Base-by-base conservation (phyloP, 768 basidiomycete species). In the Naganishia vishniacii region DNA sequence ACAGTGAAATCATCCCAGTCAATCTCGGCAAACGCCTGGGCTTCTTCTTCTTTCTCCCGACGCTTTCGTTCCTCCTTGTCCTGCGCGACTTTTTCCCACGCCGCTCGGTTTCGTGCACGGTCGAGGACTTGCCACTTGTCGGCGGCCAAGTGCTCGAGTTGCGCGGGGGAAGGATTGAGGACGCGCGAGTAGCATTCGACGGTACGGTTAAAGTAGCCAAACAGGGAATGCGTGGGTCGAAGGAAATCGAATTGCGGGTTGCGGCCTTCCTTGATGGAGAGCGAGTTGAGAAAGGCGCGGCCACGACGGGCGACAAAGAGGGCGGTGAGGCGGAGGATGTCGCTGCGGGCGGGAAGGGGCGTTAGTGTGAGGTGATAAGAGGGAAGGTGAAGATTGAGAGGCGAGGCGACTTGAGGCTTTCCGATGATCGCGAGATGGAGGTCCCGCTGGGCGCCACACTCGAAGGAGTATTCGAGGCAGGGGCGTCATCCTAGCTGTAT, bases 191-290 rank as follows among this genome's bases (percentile, higher is more conserved):
- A 98, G 76, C 94, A 91, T 72, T 97, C 92, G 69, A 97, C 91
- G 78, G 98, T 84, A 71, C 89, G 86, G 78, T 98, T 97, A 81
- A 98, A 99, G 79, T 89, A 93, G 44, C 88, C 87, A 72, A 93
- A 98, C 34, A 99, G 85, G 6, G 94, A 95, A 75, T 98, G 94
- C 1, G 86, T 91, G 11, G 94, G 95, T 45, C 91, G 84, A 53
- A 99, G 82, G 76, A 99, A 99, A 74, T 98, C 95, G 74, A 99
- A 99, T 72, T 98, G 93, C 75, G 89, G 93, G 78, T 98, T 98
- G 46, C 89, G 85, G 9, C 90, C 91, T 80, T 99, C 95, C 41
- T 86, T 84, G 26, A 85, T 81, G 7, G 92, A 91, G 26, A 99
- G 84, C 4, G 86, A 82, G 8, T 86, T 84, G 13, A 97, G 84